Conservation (phyloP, 768 basidiomycete species). For the Royoungia palumana region DNA sequence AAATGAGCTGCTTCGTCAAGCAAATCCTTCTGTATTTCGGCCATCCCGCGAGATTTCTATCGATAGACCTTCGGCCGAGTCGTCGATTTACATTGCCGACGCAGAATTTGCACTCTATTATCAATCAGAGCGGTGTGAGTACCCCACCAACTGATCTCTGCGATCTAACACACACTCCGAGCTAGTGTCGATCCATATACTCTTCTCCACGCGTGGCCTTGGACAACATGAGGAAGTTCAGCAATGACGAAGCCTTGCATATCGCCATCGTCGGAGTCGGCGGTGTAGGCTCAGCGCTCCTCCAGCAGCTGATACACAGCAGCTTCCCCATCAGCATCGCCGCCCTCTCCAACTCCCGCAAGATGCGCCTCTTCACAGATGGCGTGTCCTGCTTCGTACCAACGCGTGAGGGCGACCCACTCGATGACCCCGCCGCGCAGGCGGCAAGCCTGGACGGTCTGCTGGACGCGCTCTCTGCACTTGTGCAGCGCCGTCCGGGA, state of each 20-base stretch:
- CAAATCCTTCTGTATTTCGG: slow-evolving; percentile 4
- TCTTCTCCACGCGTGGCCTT: slow-evolving; percentile 1
- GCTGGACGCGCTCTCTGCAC: slow-evolving; percentile 39
- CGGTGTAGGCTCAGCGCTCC: slow-evolving; percentile 86
- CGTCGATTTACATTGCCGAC: neutral
- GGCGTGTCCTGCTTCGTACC: slow-evolving; percentile 39
- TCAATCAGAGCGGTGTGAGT: slow-evolving; percentile 1
- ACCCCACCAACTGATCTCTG: slow-evolving; percentile 3
- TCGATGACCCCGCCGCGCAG: slow-evolving; percentile 41
- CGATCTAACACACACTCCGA: slow-evolving; percentile 7
- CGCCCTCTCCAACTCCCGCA: slow-evolving; percentile 65
- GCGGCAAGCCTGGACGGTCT: slow-evolving; percentile 37
- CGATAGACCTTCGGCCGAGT: slow-evolving; percentile 11
- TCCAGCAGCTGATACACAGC: slow-evolving; percentile 68
- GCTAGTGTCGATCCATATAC: neutral
- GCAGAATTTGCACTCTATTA: neutral
- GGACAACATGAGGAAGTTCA: slow-evolving; percentile 13
- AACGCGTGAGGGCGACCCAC: slow-evolving; percentile 44
- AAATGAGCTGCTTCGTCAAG: too few species aligned
- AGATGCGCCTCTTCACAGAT: slow-evolving; percentile 51
- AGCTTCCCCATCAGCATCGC: slow-evolving; percentile 63
- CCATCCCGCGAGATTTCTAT: neutral
- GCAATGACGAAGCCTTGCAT: slow-evolving; percentile 32
- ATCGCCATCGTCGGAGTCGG: slow-evolving; percentile 90
- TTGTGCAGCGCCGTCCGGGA: slow-evolving; percentile 42